phyloP scores from a whole-genome alignment of 768 basidiomycete species.

The Fomitopsis pulvina region DNA sequence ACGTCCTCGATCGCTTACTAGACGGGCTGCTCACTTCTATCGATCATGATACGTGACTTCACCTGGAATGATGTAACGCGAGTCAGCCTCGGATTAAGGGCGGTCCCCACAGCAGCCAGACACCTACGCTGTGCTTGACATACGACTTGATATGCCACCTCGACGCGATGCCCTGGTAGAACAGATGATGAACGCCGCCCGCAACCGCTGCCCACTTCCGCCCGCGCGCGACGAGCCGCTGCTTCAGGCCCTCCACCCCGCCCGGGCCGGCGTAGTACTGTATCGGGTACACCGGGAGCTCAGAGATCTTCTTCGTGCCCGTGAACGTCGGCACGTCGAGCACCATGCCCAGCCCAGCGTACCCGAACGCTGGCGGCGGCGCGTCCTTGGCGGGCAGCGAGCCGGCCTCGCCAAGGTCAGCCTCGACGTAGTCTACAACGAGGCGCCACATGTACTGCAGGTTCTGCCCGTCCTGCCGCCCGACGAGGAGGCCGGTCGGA shows the following conservation, averaged over 20 bases:
- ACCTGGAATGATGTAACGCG: conserved; percentile 30
- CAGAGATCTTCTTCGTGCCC: conserved; percentile 44
- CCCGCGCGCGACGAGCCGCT: conserved; percentile 39
- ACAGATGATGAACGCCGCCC: conserved; percentile 48
- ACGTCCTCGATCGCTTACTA: neutral
- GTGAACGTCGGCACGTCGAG: conserved; percentile 37
- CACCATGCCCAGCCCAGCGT: conserved; percentile 17
- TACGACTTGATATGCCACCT: conserved; percentile 24
- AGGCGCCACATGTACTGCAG: conserved; percentile 36
- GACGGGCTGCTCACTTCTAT: conserved; percentile 34
- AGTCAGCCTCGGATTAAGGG: neutral
- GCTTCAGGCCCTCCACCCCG: conserved; percentile 35
- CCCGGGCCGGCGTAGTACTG: conserved; percentile 36
- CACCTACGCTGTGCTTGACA: conserved; percentile 42
- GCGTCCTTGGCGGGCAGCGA: neutral
- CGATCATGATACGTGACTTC: conserved; percentile 56
- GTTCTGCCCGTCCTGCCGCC: conserved; percentile 18
- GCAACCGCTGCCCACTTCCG: conserved; percentile 47
- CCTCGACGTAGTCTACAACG: conserved; percentile 49
- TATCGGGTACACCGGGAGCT: conserved; percentile 47
- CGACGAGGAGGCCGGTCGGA: conserved; percentile 14
- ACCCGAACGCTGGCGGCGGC: conserved; percentile 18
- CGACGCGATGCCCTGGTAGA: conserved; percentile 49
- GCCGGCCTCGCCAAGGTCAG: conserved; percentile 17
- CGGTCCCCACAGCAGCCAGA: neutral